These are phyloP conservation scores for Scopulariopsis brevicaulis DNA, from an alignment of 2,329 filamentous ascomycete species.

Conservation along the genomic window DNA sequence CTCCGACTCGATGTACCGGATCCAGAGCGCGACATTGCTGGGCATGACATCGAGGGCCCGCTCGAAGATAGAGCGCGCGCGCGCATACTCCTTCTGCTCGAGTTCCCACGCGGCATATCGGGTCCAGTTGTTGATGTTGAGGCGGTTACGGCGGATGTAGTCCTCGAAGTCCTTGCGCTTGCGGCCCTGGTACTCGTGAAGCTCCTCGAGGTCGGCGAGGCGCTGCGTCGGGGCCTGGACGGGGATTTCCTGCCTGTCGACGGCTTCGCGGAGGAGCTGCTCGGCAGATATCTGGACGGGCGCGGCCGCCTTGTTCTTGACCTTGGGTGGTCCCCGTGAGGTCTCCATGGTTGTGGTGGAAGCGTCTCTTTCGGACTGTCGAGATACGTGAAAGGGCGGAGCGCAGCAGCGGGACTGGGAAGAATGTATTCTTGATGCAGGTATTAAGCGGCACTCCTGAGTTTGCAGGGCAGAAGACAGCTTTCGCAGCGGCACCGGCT, in stretches of 20 bases:
- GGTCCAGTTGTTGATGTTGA: constrained; percentile 99
- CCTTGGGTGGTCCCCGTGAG: constrained; percentile 80
- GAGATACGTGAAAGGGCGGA: not conserved
- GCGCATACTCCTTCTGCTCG: constrained; percentile 92
- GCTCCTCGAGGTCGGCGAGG: constrained; percentile 92
- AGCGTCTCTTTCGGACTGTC: not conserved
- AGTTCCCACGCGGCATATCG: constrained; percentile 96
- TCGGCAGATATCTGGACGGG: constrained; percentile 89
- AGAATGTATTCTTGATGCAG: not conserved
- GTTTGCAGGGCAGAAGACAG: not conserved
- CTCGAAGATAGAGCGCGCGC: constrained; percentile 89
- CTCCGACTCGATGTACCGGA: constrained; percentile 89
- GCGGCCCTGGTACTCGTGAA: constrained; percentile 92
- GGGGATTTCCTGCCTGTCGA: constrained; percentile 84
- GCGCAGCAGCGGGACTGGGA: not conserved
- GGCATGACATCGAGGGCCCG: constrained; percentile 85
- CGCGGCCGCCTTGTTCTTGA: constrained; percentile 97
- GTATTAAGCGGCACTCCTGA: not conserved
- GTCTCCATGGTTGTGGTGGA: constrained; percentile 60
- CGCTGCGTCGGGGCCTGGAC: constrained; percentile 87
- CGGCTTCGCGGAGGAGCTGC: constrained; percentile 92
- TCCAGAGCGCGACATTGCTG: constrained; percentile 79
- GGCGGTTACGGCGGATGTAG: constrained; percentile 87
- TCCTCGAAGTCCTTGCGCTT: constrained; percentile 97
- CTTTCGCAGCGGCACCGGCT: not conserved